Evolutionary conservation across 2,329 filamentous ascomycete genomes (phyloP).

Genomic region (Diplocarpon rosae): DNA sequence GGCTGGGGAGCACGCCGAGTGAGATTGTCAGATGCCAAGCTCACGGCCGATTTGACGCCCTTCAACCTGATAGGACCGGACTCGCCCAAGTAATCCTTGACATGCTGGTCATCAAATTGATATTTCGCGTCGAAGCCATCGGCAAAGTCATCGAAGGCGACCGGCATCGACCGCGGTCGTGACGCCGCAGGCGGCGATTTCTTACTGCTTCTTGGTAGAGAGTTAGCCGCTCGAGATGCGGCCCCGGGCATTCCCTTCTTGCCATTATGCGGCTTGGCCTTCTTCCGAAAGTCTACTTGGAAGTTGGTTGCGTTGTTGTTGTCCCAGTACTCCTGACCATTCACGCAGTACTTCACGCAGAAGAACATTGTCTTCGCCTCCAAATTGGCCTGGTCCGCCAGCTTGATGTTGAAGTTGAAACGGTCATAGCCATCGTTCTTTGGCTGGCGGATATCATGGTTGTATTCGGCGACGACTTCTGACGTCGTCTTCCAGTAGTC

Average conservation of each 20-base stretch:
- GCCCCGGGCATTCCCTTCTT: slow-evolving; percentile 40
- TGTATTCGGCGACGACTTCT: slow-evolving; percentile 82
- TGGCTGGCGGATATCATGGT: slow-evolving; percentile 61
- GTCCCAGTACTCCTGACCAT: slow-evolving; percentile 85
- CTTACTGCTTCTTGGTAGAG: slow-evolving; percentile 58
- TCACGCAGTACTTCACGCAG: slow-evolving; percentile 79
- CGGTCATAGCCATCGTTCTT: slow-evolving; percentile 65
- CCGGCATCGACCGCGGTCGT: slow-evolving; percentile 39
- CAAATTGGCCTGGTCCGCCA: slow-evolving; percentile 82
- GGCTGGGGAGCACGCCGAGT: slow-evolving; percentile 36
- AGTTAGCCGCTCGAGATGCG: slow-evolving; percentile 38
- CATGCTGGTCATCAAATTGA: slow-evolving; percentile 41
- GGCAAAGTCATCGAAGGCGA: slow-evolving; percentile 59
- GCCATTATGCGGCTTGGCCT: slow-evolving; percentile 50
- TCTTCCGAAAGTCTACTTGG: slow-evolving; percentile 86
- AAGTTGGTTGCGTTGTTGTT: slow-evolving; percentile 84
- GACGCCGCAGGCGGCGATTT: slow-evolving; percentile 35
- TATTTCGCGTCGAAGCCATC: slow-evolving; percentile 37
- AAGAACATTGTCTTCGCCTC: slow-evolving; percentile 89
- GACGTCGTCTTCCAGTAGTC: slow-evolving; percentile 99
- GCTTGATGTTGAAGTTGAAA: slow-evolving; percentile 89
- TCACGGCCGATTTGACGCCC: slow-evolving; percentile 50
- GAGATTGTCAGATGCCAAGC: slow-evolving; percentile 35
- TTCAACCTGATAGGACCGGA: slow-evolving; percentile 55
- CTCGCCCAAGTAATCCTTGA: slow-evolving; percentile 54